Base-by-base conservation (phyloP, 257 asterid species). In the Ajuga chamaepitys region DNA sequence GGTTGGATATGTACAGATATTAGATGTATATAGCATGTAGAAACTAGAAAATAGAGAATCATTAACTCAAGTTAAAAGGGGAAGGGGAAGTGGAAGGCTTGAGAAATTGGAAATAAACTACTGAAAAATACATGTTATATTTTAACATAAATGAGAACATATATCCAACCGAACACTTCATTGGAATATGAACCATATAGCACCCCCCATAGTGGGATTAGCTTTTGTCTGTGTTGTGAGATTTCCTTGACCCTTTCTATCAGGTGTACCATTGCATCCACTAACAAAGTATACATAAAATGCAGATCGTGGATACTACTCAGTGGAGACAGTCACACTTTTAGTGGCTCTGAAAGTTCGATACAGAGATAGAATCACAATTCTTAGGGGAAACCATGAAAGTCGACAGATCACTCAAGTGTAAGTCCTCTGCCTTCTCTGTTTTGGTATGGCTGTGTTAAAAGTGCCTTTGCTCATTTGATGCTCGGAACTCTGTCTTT, bases 321-420 rank as follows among this genome's bases (percentile, higher is more conserved):
- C 97, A 0, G 99, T 93, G 82, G 97, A 93, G 84, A 89, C 99
- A 2, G 99, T 93, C 73, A 72, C 97, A 7, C 96, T 93, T 48
- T 82, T 93, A 75, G 99, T 93, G 78, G 95, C 99, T 74, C 77
- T 93, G 80, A 93, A 93, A 86, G 99, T 93, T 69, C 95, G 97
- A 52, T 87, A 93, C 65, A 81, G 99, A 76, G 99, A 93, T 78
- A 87, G 99, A 86, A 81, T 93, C 82, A 93, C 99, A 64, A 87
- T 93, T 73, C 95, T 93, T 26, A 78, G 96, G 73, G 97, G 97
- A 75, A 93, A 89, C 76, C 99, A 93, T 74, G 99, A 93, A 79
- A 93, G 99, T 67, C 89, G 99, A 42, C 99, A 93, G 75, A 93
- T 93, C 83, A 93, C 97, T 74, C 99, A 87, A 93, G 99, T 93